Evolutionary conservation across 1,284 basidiomycete genomes (phyloP).

Genomic region (Irpex lacteus): DNA sequence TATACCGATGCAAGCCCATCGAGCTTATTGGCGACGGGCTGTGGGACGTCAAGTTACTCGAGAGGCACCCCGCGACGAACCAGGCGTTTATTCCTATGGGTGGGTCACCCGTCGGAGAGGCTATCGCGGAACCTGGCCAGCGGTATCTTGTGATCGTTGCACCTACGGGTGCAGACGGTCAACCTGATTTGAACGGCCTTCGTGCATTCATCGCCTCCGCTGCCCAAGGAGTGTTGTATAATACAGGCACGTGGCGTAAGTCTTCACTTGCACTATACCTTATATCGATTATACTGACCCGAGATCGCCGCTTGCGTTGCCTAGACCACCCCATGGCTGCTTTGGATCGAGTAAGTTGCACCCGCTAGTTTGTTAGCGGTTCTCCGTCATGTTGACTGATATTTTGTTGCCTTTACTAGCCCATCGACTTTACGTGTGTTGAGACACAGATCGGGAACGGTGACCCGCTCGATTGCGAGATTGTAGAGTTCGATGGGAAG

Average conservation of each 20-base stretch:
- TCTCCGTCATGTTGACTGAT: conserved; percentile 18
- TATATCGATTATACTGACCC: conserved; percentile 6
- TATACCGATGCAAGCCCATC: conserved; percentile 71
- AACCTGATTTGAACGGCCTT: conserved; percentile 71
- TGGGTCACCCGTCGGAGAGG: conserved; percentile 39
- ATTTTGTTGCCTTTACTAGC: conserved; percentile 34
- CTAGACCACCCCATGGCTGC: conserved; percentile 85
- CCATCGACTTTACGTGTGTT: conserved; percentile 78
- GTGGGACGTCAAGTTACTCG: conserved; percentile 58
- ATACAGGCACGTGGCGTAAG: conserved; percentile 85
- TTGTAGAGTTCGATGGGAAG: conserved; percentile 51
- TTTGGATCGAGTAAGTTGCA: conserved; percentile 56
- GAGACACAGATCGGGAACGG: conserved; percentile 85
- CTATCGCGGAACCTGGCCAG: conserved; percentile 46
- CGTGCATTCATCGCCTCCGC: conserved; percentile 79
- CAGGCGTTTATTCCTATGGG: conserved; percentile 92
- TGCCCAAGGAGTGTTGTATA: conserved; percentile 83
- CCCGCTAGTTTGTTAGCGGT: background rate
- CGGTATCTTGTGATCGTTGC: conserved; percentile 84
- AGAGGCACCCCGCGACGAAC: conserved; percentile 78
- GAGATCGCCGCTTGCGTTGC: conserved; percentile 5
- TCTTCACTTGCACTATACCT: conserved; percentile 22
- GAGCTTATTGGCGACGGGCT: conserved; percentile 44
- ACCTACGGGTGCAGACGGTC: conserved; percentile 68
- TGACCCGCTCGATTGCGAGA: conserved; percentile 72